A percentile compares a stretch with the other conserved stretches of the same genome.
Evolutionary conservation across 2,329 filamentous ascomycete species (phyloP).

Genomic region (Pestalotiopsis sp.): DNA sequence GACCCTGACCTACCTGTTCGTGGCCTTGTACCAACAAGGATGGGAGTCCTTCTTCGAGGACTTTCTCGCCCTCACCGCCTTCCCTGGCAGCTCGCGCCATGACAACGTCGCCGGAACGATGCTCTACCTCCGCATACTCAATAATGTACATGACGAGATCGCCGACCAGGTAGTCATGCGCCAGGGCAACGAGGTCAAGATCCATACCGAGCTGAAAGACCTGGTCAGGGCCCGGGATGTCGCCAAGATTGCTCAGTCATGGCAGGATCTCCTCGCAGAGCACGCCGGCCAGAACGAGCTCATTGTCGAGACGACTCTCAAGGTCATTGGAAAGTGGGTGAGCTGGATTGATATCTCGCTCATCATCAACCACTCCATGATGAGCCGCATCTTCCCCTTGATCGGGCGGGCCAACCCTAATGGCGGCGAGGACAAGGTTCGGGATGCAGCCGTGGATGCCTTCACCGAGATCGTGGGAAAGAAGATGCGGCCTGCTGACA

Average conservation of each 20-base stretch:
- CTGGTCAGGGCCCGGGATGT: slow-evolving; percentile 85
- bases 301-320: slow-evolving; percentile 85
- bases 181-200: slow-evolving; percentile 76
- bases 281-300: slow-evolving; percentile 72
- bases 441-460: slow-evolving; percentile 90
- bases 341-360: slow-evolving; percentile 98
- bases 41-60: slow-evolving; percentile 94
- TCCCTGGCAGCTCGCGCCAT: slow-evolving; percentile 58
- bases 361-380: slow-evolving; percentile 87
- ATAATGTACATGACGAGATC: slow-evolving; percentile 95
- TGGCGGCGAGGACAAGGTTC: slow-evolving; percentile 73
- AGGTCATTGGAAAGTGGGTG: slow-evolving; percentile 94
- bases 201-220: slow-evolving; percentile 90
- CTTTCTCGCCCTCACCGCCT: slow-evolving; percentile 74
- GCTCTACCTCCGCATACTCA: slow-evolving; percentile 85
- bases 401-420: slow-evolving; percentile 72
- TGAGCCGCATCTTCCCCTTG: slow-evolving; percentile 82
- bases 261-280: slow-evolving; percentile 85
- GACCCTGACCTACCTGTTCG: slow-evolving; percentile 92
- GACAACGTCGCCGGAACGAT: slow-evolving; percentile 78
- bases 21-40: slow-evolving; percentile 78
- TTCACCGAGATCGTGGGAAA: slow-evolving; percentile 96
- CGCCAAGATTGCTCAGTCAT: slow-evolving; percentile 82
- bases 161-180: slow-evolving; percentile 87
- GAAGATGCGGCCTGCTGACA: slow-evolving; percentile 95